Base-by-base conservation (phyloP, 164 flowering plant genomes). In the Litsea cubeba region DNA sequence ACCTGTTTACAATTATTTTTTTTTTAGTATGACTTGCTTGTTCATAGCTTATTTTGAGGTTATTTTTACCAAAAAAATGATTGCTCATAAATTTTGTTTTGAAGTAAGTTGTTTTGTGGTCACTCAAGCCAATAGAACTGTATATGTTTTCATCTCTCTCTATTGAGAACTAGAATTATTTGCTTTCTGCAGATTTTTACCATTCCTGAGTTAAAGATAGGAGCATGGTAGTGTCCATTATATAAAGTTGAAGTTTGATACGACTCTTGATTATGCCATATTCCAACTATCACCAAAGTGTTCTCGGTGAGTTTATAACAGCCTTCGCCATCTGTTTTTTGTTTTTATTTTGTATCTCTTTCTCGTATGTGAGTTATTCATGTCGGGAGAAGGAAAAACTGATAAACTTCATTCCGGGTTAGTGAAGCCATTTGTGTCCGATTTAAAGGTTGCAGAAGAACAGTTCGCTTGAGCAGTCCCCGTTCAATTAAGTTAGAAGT, bases 381-480 rank as follows among this genome's bases (percentile, higher is more conserved):
- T 92, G 72, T 92, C 91, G 0, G 84, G 90, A 60, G 81, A 81
- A 79, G 98, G 97, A 68, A 84, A 78, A 69, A 88, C 87, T 46
- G 98, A 96, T 85, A 93, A 89, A 78, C 88, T 96, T 65, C 95
- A 95, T n/a, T 93, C 99, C 11, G 99, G 98, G 51, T 72, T 89
- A 63, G 84, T 96, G 28, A 93, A 93, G 83, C 97, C 95, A 30
- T 92, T 96, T 80, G 84, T 85, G 58, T 78, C 89, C 64, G 98
- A 96, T 82, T 79, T 96, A 75, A 87, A 85, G 79, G 88, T 90
- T 76, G 97, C 85, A 72, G 94, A 93, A 83, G 98, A 91, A 71
- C 96, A 93, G 80, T 83, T 87, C 76, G 87, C 88, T 24, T 74
- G 50, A 70, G 81, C 88, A 54, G 89, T 78, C 26, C 26, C 77